These are phyloP conservation scores for Apium graveolens DNA, from an alignment of 129 eudicot genomes.

Conservation along the genomic window DNA sequence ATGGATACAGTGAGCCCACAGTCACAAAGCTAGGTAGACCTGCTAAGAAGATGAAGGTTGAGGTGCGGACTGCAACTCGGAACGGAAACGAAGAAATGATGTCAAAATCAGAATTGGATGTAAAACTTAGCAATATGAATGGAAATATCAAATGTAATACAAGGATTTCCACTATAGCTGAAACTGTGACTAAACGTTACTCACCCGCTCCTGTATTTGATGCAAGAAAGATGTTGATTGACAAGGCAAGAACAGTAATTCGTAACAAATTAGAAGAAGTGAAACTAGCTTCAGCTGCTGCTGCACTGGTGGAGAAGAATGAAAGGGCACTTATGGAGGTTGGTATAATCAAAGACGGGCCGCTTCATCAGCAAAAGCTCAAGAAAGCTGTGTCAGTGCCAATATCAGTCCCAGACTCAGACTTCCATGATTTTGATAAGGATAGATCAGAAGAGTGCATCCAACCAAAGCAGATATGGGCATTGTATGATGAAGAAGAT, in stretches of 20 bases:
- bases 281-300: constrained; percentile 45
- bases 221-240: constrained; percentile 57
- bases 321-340: constrained; percentile 24
- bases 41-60: constrained; percentile 56
- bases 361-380: constrained; percentile 22
- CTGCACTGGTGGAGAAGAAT: constrained; percentile 44
- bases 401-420: constrained; percentile 85
- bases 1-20: constrained; percentile 16
- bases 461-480: constrained; percentile 88
- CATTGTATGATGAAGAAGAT: constrained; percentile 95
- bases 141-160: constrained; percentile 19
- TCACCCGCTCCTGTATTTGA: constrained; percentile 46
- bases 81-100: constrained; percentile 35
- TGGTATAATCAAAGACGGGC: constrained; percentile 14
- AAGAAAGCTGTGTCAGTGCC: constrained; percentile 53
- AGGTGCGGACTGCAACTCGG: constrained; percentile 22
- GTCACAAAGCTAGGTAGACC: constrained; percentile 54
- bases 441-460: constrained; percentile 83
- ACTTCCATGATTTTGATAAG: constrained; percentile 90
- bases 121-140: constrained; percentile 25
- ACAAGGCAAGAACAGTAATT: constrained; percentile 61
- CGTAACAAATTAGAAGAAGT: constrained; percentile 61
- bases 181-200: constrained; percentile 25
- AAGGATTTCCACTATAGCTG: constrained; percentile 22
- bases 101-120: constrained; percentile 28